Evolutionary conservation across 2,329 filamentous ascomycete species (phyloP), one percentile per base, ranked within the genome.

Genomic region (Lachnellula subtilissima): DNA sequence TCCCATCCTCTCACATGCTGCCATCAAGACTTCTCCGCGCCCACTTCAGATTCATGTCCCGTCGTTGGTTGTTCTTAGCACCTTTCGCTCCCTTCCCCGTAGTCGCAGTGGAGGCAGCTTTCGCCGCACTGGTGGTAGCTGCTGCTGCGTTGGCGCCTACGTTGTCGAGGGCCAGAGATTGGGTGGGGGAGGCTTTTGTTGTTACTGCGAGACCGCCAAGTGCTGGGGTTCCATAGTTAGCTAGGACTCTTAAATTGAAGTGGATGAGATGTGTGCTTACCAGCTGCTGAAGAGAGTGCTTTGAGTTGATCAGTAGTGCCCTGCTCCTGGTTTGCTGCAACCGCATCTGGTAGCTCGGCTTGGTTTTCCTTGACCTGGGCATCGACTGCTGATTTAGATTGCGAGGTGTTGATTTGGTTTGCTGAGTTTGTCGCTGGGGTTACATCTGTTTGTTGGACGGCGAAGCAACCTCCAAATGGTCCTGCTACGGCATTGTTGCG

Each of bases 391-490:
- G 76, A 68, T 4, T 80, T 67, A 2, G 70, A 74, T 58, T 78
- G 71, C 0, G 66, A 67, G 0, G 81, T 83, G 6, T 65, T 56
- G 63, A 85, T 78, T 50, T 70, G 72, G 47, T 70, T 64, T 1
- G 77, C 70, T 0, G 69, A 73, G 70, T 81, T 80, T 54, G 65
- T 67, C 47, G 69, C 75, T 46, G 74, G 55, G 0, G 67, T 62
- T 9, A 63, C 64, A 60, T 82, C 80, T 35, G 71, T 69, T 64
- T 85, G 82, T 67, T 83, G 77, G n/a, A 84, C 75, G 1, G 80
- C 71, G 66, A 84, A 78, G 70, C 81, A 84, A 50, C 81, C 77
- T 45, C 78, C 78, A 53, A 84, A 84, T 11, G 80, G 80, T 4
- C 80, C 80, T 9, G 80, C 79, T 2, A 77, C 68, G 4, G 81